phyloP scores from a whole-genome alignment of 2,329 filamentous ascomycete species.

The Microsporum canis region DNA sequence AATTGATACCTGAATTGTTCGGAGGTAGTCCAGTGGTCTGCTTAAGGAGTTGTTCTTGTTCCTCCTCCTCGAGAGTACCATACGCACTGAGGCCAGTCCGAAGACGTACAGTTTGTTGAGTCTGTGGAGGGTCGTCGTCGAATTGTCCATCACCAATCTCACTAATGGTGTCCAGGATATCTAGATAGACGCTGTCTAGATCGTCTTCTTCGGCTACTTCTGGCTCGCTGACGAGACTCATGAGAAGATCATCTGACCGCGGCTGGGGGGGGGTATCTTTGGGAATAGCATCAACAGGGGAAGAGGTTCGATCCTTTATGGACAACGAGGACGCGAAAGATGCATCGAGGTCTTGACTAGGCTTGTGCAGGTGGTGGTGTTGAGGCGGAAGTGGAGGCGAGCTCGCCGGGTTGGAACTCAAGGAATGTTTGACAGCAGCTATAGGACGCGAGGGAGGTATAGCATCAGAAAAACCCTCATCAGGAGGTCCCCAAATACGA shows the following conservation, averaged over 20 bases:
- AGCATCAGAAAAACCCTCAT: neutral
- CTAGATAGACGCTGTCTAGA: neutral
- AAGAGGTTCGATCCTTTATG: no score
- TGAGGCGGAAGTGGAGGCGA: no score
- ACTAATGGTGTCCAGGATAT: neutral
- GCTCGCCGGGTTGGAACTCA: no score
- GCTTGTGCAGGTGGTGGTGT: no score
- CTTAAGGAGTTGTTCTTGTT: constrained; percentile 11
- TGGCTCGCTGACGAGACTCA: neutral
- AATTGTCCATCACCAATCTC: neutral
- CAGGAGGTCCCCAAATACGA: neutral
- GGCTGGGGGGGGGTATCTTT: neutral
- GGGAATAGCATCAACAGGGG: neutral
- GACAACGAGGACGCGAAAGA: no score
- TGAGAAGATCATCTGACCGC: neutral
- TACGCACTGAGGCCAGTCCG: constrained; percentile 11
- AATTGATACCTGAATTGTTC: constrained; percentile 3
- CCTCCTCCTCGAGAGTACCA: constrained; percentile 9
- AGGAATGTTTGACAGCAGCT: no score
- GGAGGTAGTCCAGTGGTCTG: constrained; percentile 6
- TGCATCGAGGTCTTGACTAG: no score
- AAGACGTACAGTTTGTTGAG: constrained; percentile 5
- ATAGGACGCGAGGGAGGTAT: no score
- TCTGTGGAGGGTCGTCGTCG: neutral
- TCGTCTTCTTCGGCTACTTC: neutral